phyloP scores from a whole-genome alignment of 768 basidiomycete species.

The Psilocybe sp. region DNA sequence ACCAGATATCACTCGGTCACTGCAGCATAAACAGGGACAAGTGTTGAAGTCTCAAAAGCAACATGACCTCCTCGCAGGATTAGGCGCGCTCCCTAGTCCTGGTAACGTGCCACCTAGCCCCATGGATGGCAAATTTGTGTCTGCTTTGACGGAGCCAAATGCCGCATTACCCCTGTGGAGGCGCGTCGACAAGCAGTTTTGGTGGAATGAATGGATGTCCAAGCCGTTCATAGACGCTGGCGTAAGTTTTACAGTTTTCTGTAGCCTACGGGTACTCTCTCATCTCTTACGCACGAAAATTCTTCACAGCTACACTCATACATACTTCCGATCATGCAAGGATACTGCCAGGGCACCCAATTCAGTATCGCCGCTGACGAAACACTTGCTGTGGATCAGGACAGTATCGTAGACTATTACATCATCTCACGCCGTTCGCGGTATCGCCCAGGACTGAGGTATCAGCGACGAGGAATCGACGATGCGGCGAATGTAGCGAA shows the following conservation, averaged over 20 bases:
- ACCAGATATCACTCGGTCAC: conserved; percentile 76
- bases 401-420: conserved; percentile 66
- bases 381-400: conserved; percentile 34
- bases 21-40: conserved; percentile 77
- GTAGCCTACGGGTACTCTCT: background rate
- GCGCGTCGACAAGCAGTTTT: conserved; percentile 84
- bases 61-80: conserved; percentile 56
- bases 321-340: conserved; percentile 90
- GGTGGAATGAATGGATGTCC: conserved; percentile 93
- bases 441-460: conserved; percentile 89
- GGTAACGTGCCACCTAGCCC: conserved; percentile 20
- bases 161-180: conserved; percentile 87
- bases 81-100: conserved; percentile 46
- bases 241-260: conserved; percentile 40
- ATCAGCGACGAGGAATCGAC: conserved; percentile 93
- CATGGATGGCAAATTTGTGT: conserved; percentile 31
- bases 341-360: conserved; percentile 76
- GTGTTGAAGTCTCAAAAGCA: conserved; percentile 54
- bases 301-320: conserved; percentile 69
- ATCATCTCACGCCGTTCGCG: conserved; percentile 84
- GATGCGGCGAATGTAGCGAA: conserved; percentile 93
- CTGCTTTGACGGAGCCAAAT: conserved; percentile 68
- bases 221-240: conserved; percentile 87
- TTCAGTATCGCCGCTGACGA: conserved; percentile 60
- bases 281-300: conserved; percentile 1